Evolutionary conservation across 257 asterid species (phyloP).

Genomic region (Jacaranda mimosifolia): DNA sequence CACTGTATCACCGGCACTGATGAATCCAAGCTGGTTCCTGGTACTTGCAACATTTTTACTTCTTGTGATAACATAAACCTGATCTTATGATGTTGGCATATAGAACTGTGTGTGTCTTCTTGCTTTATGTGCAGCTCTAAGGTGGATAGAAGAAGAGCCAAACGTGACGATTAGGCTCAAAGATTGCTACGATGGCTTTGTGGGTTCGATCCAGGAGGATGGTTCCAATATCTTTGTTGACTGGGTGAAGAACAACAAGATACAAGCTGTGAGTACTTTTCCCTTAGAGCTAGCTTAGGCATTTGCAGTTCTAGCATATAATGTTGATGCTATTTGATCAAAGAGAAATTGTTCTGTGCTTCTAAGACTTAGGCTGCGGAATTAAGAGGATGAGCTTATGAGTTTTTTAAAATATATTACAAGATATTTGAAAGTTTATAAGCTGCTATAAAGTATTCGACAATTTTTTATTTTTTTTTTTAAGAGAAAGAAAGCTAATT

Average conservation of each 20-base stretch:
- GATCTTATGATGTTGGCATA: not conserved
- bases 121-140: conserved; percentile 52
- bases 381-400: too few relatives aligned
- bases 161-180: conserved; percentile 73
- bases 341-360: not conserved
- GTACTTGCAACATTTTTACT: conserved; percentile 37
- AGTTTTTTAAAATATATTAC: too few relatives aligned
- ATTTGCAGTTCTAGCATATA: too few relatives aligned
- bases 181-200: conserved; percentile 74
- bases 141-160: conserved; percentile 70
- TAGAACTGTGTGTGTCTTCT: not conserved
- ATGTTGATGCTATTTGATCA: not conserved
- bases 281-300: not conserved
- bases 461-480: too few relatives aligned
- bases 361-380: too few relatives aligned
- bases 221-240: conserved; percentile 71
- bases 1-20: conserved; percentile 68
- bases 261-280: conserved; percentile 52
- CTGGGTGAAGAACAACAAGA: conserved; percentile 68
- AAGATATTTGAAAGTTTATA: too few relatives aligned
- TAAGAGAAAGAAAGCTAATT: too few relatives aligned
- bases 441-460: too few relatives aligned
- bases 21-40: conserved; percentile 76
- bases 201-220: conserved; percentile 69
- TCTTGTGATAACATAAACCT: not conserved